These are phyloP conservation scores for Neocatenulostroma microsporum DNA, from an alignment of 2,329 filamentous ascomycete genomes.

Conservation along the genomic window DNA sequence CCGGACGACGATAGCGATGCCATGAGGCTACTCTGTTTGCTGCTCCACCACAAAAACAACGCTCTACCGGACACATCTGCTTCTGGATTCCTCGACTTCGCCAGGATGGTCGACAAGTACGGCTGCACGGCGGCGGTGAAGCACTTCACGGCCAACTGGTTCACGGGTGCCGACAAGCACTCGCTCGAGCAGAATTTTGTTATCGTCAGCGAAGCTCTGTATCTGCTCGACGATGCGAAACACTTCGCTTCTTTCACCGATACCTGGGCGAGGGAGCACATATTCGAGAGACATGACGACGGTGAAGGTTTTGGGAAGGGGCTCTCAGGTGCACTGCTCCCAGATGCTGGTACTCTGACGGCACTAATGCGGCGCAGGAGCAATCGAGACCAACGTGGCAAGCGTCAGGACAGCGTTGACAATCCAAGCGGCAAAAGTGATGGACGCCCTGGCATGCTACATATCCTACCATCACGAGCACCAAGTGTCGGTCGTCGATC, in stretches of 20 bases:
- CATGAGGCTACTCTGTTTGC: slow-evolving; percentile 1
- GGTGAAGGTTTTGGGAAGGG: too few species aligned
- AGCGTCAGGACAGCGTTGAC: too few species aligned
- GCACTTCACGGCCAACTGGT: background rate
- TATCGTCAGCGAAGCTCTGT: slow-evolving; percentile 14
- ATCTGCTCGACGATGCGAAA: slow-evolving; percentile 22
- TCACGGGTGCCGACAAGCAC: background rate
- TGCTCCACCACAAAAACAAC: slow-evolving; percentile 2
- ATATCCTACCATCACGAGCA: too few species aligned
- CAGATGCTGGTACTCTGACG: too few species aligned
- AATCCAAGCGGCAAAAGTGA: too few species aligned
- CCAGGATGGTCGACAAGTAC: slow-evolving; percentile 5
- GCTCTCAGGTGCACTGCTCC: too few species aligned
- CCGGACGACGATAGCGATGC: slow-evolving; percentile 2
- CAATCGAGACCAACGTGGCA: too few species aligned
- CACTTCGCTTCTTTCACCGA: slow-evolving; percentile 24
- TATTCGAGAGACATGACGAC: too few species aligned
- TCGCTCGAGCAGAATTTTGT: background rate
- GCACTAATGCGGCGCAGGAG: too few species aligned
- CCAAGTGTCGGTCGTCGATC: too few species aligned
- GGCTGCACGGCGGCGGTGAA: background rate
- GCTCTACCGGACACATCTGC: background rate
- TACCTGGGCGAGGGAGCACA: background rate
- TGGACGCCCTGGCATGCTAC: too few species aligned
- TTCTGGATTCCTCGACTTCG: background rate